A percentile compares a stretch with the other conserved stretches of the same genome.
These are phyloP conservation scores for Mycena polygramma DNA, from an alignment of 768 basidiomycete genomes.

Conservation along the genomic window DNA sequence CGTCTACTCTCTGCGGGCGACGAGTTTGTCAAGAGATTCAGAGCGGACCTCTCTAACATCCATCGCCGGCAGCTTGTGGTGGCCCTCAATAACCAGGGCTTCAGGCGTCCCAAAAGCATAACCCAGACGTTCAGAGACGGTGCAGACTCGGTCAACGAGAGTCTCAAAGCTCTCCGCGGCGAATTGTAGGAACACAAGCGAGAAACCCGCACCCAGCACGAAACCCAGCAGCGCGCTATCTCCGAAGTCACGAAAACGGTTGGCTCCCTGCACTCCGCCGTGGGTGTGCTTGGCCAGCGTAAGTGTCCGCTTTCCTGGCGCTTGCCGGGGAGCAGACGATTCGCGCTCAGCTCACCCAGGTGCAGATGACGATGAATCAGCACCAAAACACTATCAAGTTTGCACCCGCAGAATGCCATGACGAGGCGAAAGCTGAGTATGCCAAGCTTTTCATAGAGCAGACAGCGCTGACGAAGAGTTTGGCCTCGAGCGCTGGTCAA, in stretches of 20 bases:
- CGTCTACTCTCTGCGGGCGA: not conserved
- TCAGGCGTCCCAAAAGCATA: slow-evolving; percentile 1
- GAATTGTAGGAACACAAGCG: not conserved
- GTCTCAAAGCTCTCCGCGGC: not conserved
- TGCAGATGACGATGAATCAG: too few species aligned
- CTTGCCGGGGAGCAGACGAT: too few species aligned
- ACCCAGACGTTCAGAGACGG: slow-evolving; percentile 1
- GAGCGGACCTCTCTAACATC: not conserved
- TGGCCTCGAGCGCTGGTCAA: too few species aligned
- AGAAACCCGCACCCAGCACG: not conserved
- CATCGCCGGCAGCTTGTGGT: slow-evolving; percentile 2
- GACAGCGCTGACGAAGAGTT: too few species aligned
- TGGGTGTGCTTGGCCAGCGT: not conserved
- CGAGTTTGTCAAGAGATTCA: not conserved
- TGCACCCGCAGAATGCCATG: too few species aligned
- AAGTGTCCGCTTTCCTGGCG: too few species aligned
- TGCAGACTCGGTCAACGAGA: not conserved
- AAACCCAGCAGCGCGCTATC: slow-evolving; percentile 2
- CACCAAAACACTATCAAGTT: too few species aligned
- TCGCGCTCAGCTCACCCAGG: too few species aligned
- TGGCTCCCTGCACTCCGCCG: slow-evolving; percentile 2
- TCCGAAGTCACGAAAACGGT: slow-evolving; percentile 3
- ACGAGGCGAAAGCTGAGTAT: too few species aligned
- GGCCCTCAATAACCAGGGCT: slow-evolving; percentile 2
- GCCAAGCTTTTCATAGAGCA: too few species aligned